Base-by-base conservation (phyloP, 176 grass and related monocot species). In the Triticum turgidum region DNA sequence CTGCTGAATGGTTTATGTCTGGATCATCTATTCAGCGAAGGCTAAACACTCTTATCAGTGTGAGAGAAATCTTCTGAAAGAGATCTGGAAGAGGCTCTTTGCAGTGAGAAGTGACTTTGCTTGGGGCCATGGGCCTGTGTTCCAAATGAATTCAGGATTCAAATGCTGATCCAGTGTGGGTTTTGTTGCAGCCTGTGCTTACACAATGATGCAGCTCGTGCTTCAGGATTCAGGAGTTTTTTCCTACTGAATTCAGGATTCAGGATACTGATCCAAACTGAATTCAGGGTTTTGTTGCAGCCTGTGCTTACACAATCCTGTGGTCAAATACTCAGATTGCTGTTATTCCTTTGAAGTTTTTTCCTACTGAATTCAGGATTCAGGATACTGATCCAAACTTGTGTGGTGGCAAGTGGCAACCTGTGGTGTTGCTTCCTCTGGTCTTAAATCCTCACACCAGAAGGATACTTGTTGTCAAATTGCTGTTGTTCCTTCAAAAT, bases 1-100 rank as follows among this genome's bases (percentile, higher is more conserved):
- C 11, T 49, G 79, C 11, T 82, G 11, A 22, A 13, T 52, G n/a
- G 61, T 20, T 54, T 7, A 30, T 69, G 11, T 35, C 64, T 9
- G 64, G 25, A 29, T 15, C 18, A 69, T 67, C 75, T 86, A 68
- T 81, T 69, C 38, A 69, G 80, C 22, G 12, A 65, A 39, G 33
- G 38, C 61, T 47, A 30, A 76, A 15, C 30, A 42, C 27, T 73
- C 24, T 81, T 65, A 29, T 69, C 27, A 2, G 3, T 56, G 17
- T 34, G 78, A 64, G 47, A 64, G 37, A 42, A 56, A 8, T 21
- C 6, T 65, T 30, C 14, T 69, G 15, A 73, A 77, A 65, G 29
- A 68, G 12, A 67, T 32, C 11, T 61, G 67, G 44, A 73, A 27
- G 41, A 17, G 72, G 44, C 11, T 76, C 32, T 59, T 6, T 52